These are phyloP conservation scores for Sporobolomyces roseus DNA, from an alignment of 768 basidiomycete genomes.

Conservation along the genomic window DNA sequence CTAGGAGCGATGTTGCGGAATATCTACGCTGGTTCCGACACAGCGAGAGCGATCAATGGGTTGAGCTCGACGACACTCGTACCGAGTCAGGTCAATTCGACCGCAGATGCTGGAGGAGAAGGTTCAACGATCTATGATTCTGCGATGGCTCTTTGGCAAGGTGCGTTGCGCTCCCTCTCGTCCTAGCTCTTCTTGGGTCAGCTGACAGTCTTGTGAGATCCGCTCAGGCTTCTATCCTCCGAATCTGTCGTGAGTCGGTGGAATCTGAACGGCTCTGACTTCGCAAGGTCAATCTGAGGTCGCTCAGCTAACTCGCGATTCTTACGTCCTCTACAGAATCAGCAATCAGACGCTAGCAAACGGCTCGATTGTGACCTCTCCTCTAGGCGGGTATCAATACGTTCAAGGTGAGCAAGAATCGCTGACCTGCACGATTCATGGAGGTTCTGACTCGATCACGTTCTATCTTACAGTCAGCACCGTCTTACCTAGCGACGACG, in stretches of 20 bases:
- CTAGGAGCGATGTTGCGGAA: conserved; percentile 57
- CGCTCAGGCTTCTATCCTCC: conserved; percentile 59
- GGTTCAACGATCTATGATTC: conserved; percentile 65
- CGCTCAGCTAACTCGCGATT: too few relatives aligned
- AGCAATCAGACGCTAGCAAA: conserved; percentile 63
- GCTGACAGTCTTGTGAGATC: too few relatives aligned
- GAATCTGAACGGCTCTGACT: conserved; percentile 18
- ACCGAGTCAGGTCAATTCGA: conserved; percentile 63
- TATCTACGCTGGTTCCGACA: conserved; percentile 51
- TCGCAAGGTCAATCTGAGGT: background rate
- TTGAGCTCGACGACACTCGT: conserved; percentile 59
- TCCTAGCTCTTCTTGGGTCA: too few relatives aligned
- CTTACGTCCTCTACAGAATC: background rate
- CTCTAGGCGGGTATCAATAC: conserved; percentile 71
- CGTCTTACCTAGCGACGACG: conserved; percentile 13
- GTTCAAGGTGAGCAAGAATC: too few relatives aligned
- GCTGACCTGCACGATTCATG: too few relatives aligned
- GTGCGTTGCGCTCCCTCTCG: too few relatives aligned
- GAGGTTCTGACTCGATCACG: too few relatives aligned
- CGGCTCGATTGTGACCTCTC: conserved; percentile 59
- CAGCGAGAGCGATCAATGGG: conserved; percentile 58
- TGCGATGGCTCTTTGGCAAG: conserved; percentile 48
- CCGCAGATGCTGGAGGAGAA: conserved; percentile 68
- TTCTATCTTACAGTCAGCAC: too few relatives aligned
- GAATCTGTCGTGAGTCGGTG: conserved; percentile 54